phyloP scores from a whole-genome alignment of 768 basidiomycete genomes.

The Epithele typhae region DNA sequence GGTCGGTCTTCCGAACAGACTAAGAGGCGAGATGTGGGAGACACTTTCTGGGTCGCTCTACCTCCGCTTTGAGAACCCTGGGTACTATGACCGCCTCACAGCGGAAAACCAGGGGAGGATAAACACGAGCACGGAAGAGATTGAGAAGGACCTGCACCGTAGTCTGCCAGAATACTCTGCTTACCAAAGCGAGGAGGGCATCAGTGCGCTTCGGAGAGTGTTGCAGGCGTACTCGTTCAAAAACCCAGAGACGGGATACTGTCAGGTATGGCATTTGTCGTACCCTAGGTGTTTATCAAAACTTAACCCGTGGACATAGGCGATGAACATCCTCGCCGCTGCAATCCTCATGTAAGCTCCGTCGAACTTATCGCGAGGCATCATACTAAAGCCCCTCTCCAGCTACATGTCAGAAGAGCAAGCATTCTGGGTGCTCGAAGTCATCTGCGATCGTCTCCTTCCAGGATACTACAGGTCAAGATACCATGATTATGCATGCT shows the following conservation, averaged over 20 bases:
- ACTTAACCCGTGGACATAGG: slow-evolving; percentile 40
- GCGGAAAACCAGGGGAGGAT: slow-evolving; percentile 73
- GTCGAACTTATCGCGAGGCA: neutral
- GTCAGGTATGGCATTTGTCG: slow-evolving; percentile 58
- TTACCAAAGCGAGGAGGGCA: slow-evolving; percentile 88
- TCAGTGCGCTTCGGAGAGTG: slow-evolving; percentile 79
- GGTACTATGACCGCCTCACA: slow-evolving; percentile 72
- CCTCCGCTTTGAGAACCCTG: slow-evolving; percentile 83
- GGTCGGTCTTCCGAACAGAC: slow-evolving; percentile 90
- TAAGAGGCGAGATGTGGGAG: slow-evolving; percentile 98
- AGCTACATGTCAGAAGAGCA: slow-evolving; percentile 99
- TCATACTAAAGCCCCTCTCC: slow-evolving; percentile 5
- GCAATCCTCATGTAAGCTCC: slow-evolving; percentile 81
- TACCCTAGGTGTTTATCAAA: too few relatives aligned
- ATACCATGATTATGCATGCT: too few relatives aligned
- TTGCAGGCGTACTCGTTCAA: slow-evolving; percentile 93
- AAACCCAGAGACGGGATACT: slow-evolving; percentile 93
- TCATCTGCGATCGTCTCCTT: slow-evolving; percentile 88
- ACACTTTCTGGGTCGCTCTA: slow-evolving; percentile 91
- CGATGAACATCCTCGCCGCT: slow-evolving; percentile 96
- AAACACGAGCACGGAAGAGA: slow-evolving; percentile 92
- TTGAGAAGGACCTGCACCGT: slow-evolving; percentile 96
- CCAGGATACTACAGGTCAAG: slow-evolving; percentile 95
- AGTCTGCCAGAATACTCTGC: slow-evolving; percentile 96
- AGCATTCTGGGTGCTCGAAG: slow-evolving; percentile 94